Base-by-base conservation (phyloP, 2,329 filamentous ascomycete genomes). In the Calonectria fujianensis region DNA sequence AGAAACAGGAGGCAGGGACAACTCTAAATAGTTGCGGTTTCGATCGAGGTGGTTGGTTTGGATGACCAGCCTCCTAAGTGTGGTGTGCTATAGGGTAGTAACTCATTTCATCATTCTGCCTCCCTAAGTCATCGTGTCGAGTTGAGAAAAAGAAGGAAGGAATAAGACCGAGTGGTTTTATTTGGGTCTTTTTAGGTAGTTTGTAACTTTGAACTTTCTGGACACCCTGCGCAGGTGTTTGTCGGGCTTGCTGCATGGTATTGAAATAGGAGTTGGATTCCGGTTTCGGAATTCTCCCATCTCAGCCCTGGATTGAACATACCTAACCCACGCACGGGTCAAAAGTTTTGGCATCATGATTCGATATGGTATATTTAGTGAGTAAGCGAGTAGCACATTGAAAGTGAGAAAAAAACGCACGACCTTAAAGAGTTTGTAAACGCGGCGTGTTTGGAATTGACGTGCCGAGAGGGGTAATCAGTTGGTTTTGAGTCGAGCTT, bases 241-340 rank as follows among this genome's bases (percentile, higher is more conserved):
- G 14, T 39, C 3, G 13, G 13, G 14, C 13, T 39, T 39, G 13
- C 14, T 2, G 16, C 4, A 39, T 16, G 14, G 11, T 16, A 24
- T 48, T 4, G n/a, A 24, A 20, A 24, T 24, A 24, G n/a, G 9
- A 13, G 1, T 10, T 13, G 1, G n/a, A 3, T 48, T 7, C n/a
- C 13, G 45, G 9, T 20, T 2, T 10, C 9, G 4, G 13, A 13
- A 48, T 13, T 13, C 20, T 24, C 9, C n/a, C 3, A 24, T 48
- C 45, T 24, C 20, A 24, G 45, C 45, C 45, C 20, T 48, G 45
- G 1, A n/a, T 48, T 48, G n/a, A 48, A 48, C 20, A 48, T 48
- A 63, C 57, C 57, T 41, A 41, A 63, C 57, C 57, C 57, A 63
- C 24, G 37, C 57, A 63, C 37, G 14, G 14, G 24, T 41, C 24